Base-by-base conservation (phyloP, 208 protist species). In the Sergeia podlipaevii region DNA sequence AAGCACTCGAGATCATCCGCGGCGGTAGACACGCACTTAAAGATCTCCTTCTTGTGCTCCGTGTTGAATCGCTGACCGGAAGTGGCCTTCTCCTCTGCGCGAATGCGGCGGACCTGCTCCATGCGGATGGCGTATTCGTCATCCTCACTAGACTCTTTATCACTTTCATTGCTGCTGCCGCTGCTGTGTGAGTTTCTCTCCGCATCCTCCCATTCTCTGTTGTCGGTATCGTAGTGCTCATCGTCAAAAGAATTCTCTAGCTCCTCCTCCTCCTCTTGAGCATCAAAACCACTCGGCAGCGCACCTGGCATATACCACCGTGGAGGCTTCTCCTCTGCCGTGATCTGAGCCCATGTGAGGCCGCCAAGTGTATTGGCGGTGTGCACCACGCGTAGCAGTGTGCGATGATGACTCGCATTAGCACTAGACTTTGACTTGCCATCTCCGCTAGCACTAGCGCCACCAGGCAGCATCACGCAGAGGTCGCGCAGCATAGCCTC, bases 1-100 rank as follows among this genome's bases (percentile, higher is more conserved):
- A 89, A 93, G 65, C 73, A 83, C 66, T 93, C 85, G 21, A 90
- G 28, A 44, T 90, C 85, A 59, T 90, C 85, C 0, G 75, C 64
- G 20, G 85, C 66, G 44, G 53, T 65, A 5, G 66, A 60, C 32
- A 90, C 59, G 54, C 60, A 68, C 38, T 70, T 50, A 59, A 93
- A 93, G 27, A 93, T 76, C 21, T 89, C 81, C 2, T 71, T 67
- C 66, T 87, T 85, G 52, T 82, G 70, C 42, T 93, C 81, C 20
- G 81, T 85, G 54, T 71, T 87, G 17, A 93, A 66, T 10, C 81
- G 69, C 53, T 93, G 85, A 1, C 79, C 81, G 21, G 74, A 68
- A 24, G 79, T 56, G 1, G 80, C 85, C 52, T 78, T 82, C 44
- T 88, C 85, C 44, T 86, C 70, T 4, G 48, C 47, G 0, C 85